phyloP scores from a whole-genome alignment of 1,139 yeast species.

The Candida sanyaensis region DNA sequence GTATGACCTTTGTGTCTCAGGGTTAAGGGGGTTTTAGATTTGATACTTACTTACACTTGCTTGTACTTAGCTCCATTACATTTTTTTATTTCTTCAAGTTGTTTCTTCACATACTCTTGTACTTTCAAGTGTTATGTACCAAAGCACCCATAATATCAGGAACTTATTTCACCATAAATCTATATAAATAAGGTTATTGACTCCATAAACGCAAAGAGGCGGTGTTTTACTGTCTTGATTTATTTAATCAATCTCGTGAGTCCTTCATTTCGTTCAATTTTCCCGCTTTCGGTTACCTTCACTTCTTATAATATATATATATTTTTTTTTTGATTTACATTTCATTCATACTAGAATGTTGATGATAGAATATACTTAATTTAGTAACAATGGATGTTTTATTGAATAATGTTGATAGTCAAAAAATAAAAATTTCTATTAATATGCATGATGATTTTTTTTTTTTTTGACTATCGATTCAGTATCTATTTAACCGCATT shows the following conservation, averaged over 20 bases:
- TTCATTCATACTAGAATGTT: conserved; percentile 2
- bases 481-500: neutral
- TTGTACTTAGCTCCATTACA: neutral
- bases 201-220: neutral
- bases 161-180: neutral
- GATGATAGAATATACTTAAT: neutral
- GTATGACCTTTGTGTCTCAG: neutral
- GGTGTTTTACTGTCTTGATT: neutral
- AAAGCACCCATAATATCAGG: neutral
- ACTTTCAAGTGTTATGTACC: neutral
- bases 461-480: neutral
- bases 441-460: neutral
- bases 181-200: neutral
- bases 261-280: neutral
- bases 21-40: conserved; percentile 3
- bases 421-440: neutral
- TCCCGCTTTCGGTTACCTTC: too few relatives aligned
- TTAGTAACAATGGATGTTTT: conserved; percentile 1
- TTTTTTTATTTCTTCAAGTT: neutral
- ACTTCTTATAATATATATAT: neutral
- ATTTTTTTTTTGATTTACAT: neutral
- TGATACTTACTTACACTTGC: neutral
- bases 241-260: neutral
- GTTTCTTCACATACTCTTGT: neutral
- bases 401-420: neutral